A percentile compares a stretch with the other conserved stretches of the same genome.
These are phyloP conservation scores for Leccinum huronense DNA, from an alignment of 1,284 basidiomycete species.

Conservation along the genomic window DNA sequence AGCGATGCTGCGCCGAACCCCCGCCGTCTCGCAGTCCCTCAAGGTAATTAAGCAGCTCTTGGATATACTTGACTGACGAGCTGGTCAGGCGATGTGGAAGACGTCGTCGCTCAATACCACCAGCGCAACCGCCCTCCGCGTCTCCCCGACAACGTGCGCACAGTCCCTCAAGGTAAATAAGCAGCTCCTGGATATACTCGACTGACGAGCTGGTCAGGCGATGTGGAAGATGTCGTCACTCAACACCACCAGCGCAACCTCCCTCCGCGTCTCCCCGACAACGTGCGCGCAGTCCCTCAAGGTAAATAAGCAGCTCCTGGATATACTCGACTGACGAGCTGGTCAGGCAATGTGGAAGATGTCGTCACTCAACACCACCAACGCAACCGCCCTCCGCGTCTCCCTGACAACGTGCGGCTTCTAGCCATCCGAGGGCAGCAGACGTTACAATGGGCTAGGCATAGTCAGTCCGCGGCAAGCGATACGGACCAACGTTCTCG, in stretches of 20 bases:
- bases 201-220: not conserved
- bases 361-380: slow-evolving; percentile 1
- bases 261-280: not conserved
- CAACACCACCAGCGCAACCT: not conserved
- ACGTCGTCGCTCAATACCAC: not conserved
- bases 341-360: not conserved
- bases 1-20: not conserved
- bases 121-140: not conserved
- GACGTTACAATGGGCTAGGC: not conserved
- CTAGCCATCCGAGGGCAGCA: not conserved
- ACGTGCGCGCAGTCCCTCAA: not conserved
- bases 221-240: not conserved
- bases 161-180: not conserved
- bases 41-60: not conserved
- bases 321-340: not conserved
- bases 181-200: not conserved
- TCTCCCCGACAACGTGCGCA: not conserved
- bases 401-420: not conserved
- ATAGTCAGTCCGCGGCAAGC: not conserved
- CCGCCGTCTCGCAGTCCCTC: not conserved
- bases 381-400: not conserved
- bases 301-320: not conserved
- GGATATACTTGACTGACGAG: not conserved
- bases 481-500: not conserved
- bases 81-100: not conserved